Conservation (phyloP, 2,329 filamentous ascomycete species). For the Teratosphaeria gauchensis region DNA sequence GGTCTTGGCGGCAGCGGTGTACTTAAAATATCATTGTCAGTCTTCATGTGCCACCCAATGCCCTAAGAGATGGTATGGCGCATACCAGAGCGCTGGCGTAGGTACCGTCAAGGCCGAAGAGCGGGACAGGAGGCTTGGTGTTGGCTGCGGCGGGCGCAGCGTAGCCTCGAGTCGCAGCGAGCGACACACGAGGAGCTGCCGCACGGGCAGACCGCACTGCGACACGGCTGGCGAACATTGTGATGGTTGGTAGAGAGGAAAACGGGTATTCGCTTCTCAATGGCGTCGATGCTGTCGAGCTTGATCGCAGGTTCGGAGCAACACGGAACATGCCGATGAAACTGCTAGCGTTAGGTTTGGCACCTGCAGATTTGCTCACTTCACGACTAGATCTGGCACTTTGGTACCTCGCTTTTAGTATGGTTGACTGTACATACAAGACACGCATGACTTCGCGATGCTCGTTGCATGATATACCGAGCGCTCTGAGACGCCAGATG, state of each 20-base stretch:
- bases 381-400: not conserved
- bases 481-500: too few species aligned
- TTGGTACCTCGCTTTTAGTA: not conserved
- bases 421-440: too few species aligned
- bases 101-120: conserved; percentile 95
- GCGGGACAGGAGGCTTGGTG: conserved; percentile 75
- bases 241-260: conserved; percentile 18
- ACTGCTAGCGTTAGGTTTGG: not conserved
- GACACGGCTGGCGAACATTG: conserved; percentile 48
- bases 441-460: too few species aligned
- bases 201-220: conserved; percentile 49
- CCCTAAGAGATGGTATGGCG: conserved; percentile 10
- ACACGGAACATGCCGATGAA: not conserved
- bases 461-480: too few species aligned
- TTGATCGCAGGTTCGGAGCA: not conserved
- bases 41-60: not conserved
- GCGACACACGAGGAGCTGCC: conserved; percentile 48
- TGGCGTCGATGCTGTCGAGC: not conserved
- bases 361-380: not conserved
- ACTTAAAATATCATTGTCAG: conserved; percentile 46
- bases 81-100: conserved; percentile 98
- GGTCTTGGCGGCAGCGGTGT: conserved; percentile 88
- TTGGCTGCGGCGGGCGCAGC: conserved; percentile 47
- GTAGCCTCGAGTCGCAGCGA: conserved; percentile 62
- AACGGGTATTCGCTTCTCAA: not conserved